Conservation (phyloP, 768 basidiomycete species). For the Pluteus cervinus region DNA sequence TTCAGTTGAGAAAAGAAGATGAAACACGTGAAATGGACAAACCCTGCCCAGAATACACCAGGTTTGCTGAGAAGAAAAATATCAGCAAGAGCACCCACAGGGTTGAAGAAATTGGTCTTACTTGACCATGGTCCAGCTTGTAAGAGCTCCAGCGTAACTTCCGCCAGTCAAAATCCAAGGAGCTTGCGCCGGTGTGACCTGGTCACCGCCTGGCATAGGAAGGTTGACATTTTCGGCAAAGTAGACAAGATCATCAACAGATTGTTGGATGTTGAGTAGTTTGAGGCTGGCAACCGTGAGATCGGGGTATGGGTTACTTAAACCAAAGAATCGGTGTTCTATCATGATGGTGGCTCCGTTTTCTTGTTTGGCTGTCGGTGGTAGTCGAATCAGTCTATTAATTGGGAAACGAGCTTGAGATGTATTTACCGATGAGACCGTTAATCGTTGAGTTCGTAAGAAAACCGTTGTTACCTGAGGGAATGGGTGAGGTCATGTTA, state of each 20-base stretch:
- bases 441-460: conserved; percentile 60
- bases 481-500: conserved; percentile 4
- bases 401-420: no score
- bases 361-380: conserved; percentile 48
- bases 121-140: conserved; percentile 68
- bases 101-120: conserved; percentile 25
- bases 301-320: conserved; percentile 65
- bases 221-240: conserved; percentile 62
- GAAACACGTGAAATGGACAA: no score
- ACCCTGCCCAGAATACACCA: conserved; percentile 58
- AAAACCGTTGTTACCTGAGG: conserved; percentile 41
- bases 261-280: conserved; percentile 66
- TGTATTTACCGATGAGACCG: conserved; percentile 41
- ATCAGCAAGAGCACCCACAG: no score
- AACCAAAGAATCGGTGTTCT: conserved; percentile 72
- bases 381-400: background rate
- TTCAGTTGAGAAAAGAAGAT: no score
- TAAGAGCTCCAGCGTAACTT: conserved; percentile 43
- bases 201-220: conserved; percentile 60
- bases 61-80: no score
- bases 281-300: conserved; percentile 51
- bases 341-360: conserved; percentile 57
- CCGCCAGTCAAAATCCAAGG: conserved; percentile 49
- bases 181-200: conserved; percentile 48
- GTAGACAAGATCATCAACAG: conserved; percentile 66